Conservation (phyloP, 108 stramenopile genomes). For the Cyclotella atomus region DNA sequence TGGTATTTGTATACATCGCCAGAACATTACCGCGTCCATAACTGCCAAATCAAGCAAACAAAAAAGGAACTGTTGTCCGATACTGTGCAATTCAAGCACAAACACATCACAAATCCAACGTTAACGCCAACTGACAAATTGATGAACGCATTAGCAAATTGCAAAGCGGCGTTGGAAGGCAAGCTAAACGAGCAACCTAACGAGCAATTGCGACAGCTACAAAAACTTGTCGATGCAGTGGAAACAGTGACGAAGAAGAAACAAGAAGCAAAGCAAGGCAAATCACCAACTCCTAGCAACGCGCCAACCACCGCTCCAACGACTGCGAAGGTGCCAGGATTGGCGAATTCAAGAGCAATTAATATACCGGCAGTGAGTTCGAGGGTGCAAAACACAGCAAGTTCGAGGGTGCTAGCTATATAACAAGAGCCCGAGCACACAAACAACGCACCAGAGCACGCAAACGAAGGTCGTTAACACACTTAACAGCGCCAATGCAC, state of each 20-base stretch:
- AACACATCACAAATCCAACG: not conserved
- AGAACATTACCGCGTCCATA: not conserved
- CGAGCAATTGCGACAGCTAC: not conserved
- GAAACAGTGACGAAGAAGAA: not conserved
- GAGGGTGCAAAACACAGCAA: too few relatives aligned
- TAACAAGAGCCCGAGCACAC: too few relatives aligned
- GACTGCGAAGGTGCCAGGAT: too few relatives aligned
- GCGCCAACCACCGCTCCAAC: too few relatives aligned
- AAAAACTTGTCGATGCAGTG: not conserved
- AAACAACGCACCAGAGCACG: too few relatives aligned
- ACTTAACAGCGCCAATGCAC: not conserved
- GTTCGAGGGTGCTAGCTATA: too few relatives aligned
- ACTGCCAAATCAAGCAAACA: not conserved
- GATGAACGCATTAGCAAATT: not conserved
- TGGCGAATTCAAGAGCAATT: too few relatives aligned
- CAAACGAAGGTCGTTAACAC: not conserved
- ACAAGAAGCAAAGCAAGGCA: not conserved
- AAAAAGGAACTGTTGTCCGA: not conserved
- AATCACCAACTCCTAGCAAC: too few relatives aligned
- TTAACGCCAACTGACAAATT: not conserved
- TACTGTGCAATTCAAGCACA: not conserved
- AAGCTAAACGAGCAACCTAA: not conserved
- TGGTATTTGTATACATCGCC: not conserved
- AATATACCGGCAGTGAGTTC: too few relatives aligned
- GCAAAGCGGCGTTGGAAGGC: not conserved